phyloP scores from a whole-genome alignment of 2,329 filamentous ascomycete genomes.

The Ophiognomonia clavigignenti-juglandacearum region DNA sequence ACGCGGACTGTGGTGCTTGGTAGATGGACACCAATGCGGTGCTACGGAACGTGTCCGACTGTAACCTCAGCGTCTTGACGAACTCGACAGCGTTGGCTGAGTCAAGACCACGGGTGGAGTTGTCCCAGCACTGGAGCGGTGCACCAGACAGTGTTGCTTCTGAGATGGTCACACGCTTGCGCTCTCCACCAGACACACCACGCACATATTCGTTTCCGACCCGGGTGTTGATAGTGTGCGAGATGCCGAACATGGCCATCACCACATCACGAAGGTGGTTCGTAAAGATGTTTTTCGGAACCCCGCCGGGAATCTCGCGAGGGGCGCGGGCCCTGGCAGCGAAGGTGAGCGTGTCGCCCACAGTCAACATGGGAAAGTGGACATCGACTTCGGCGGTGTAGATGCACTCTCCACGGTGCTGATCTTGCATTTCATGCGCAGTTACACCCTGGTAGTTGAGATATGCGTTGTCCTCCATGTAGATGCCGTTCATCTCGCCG shows the following conservation, averaged over 20 bases:
- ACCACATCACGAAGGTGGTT: conserved; percentile 65
- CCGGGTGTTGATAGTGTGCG: conserved; percentile 66
- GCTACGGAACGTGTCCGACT: conserved; percentile 61
- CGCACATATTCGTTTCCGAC: conserved; percentile 73
- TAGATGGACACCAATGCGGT: conserved; percentile 71
- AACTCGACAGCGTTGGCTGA: conserved; percentile 73
- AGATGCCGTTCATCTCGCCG: conserved; percentile 77
- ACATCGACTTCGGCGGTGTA: conserved; percentile 83
- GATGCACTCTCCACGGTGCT: conserved; percentile 79
- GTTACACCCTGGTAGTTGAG: conserved; percentile 79
- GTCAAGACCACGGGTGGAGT: conserved; percentile 69
- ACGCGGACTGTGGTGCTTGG: conserved; percentile 61
- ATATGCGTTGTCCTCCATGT: conserved; percentile 62
- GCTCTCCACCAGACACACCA: conserved; percentile 70
- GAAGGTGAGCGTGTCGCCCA: conserved; percentile 75
- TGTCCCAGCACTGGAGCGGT: conserved; percentile 64
- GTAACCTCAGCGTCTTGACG: conserved; percentile 62
- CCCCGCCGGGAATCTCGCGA: conserved; percentile 53
- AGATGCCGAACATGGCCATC: conserved; percentile 72
- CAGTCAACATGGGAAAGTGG: conserved; percentile 72
- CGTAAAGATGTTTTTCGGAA: conserved; percentile 49
- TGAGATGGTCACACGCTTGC: conserved; percentile 61
- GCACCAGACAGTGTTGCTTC: conserved; percentile 56
- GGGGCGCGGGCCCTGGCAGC: conserved; percentile 67
- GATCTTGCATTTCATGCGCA: conserved; percentile 69